Percentiles rank a stretch among this genome's conserved stretches.
phyloP scores from a whole-genome alignment of 768 basidiomycete species.

The Pulveroboletus sp. region DNA sequence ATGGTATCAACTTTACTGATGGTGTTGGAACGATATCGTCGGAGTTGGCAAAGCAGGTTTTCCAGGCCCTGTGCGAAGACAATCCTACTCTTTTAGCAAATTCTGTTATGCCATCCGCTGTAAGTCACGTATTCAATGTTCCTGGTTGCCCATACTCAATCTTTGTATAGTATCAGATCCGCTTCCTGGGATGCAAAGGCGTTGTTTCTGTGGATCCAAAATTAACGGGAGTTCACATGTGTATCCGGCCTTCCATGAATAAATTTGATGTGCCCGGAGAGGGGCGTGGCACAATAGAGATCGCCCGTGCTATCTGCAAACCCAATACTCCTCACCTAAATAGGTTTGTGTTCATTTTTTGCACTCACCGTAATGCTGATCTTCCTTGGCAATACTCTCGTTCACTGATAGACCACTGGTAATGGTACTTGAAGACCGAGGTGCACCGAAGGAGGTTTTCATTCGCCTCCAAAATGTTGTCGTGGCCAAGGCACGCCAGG shows the following conservation, averaged over 20 bases:
- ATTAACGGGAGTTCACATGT: conserved; percentile 56
- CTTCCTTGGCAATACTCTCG: not conserved
- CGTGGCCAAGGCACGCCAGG: conserved; percentile 53
- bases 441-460: conserved; percentile 56
- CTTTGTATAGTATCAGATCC: conserved; percentile 63
- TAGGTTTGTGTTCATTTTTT: conserved; percentile 49
- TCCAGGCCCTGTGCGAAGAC: conserved; percentile 47
- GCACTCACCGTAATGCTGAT: not conserved
- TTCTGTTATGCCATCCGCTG: conserved; percentile 54
- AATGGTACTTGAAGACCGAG: conserved; percentile 76
- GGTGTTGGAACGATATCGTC: conserved; percentile 77
- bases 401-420: conserved; percentile 54
- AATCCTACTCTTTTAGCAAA: conserved; percentile 33
- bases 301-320: conserved; percentile 56
- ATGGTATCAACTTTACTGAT: conserved; percentile 58
- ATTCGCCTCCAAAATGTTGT: conserved; percentile 56
- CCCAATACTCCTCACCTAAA: conserved; percentile 70
- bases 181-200: conserved; percentile 82
- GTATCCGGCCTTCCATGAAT: conserved; percentile 66
- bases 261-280: conserved; percentile 59
- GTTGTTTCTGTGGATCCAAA: conserved; percentile 66
- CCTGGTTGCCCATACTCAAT: not conserved
- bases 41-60: conserved; percentile 55
- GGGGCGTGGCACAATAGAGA: conserved; percentile 62
- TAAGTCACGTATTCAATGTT: conserved; percentile 32